Percentiles rank a stretch among this genome's conserved stretches.
Conservation (phyloP, 2,329 filamentous ascomycete genomes). For the Alternaria gaisen region DNA sequence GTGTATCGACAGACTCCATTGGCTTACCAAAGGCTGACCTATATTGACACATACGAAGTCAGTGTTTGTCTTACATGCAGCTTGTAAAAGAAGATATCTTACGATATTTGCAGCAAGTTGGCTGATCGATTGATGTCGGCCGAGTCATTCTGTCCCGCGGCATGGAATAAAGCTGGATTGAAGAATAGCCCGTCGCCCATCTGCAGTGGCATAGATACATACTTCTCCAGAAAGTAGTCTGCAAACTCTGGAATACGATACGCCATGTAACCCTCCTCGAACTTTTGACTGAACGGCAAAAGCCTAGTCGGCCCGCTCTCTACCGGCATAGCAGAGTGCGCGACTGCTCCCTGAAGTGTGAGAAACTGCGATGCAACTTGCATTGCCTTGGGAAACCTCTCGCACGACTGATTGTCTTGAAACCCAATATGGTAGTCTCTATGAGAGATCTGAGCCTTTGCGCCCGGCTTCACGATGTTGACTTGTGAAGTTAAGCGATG, state of each 20-base stretch:
- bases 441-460: slow-evolving; percentile 65
- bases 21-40: slow-evolving; percentile 66
- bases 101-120: slow-evolving; percentile 70
- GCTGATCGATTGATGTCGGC: slow-evolving; percentile 62
- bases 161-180: slow-evolving; percentile 70
- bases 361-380: slow-evolving; percentile 66
- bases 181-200: slow-evolving; percentile 71
- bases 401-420: slow-evolving; percentile 58
- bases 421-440: slow-evolving; percentile 73
- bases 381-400: slow-evolving; percentile 60
- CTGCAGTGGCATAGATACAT: slow-evolving; percentile 62
- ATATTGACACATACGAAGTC: neutral
- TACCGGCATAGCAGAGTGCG: slow-evolving; percentile 68
- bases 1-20: slow-evolving; percentile 68
- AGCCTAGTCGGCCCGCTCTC: slow-evolving; percentile 68
- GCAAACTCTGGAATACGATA: slow-evolving; percentile 64
- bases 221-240: slow-evolving; percentile 62
- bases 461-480: slow-evolving; percentile 69
- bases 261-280: slow-evolving; percentile 66
- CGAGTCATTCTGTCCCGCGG: slow-evolving; percentile 66
- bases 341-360: slow-evolving; percentile 70
- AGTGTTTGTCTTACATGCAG: neutral
- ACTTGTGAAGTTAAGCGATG: slow-evolving; percentile 70
- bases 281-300: slow-evolving; percentile 68
- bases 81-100: slow-evolving; percentile 60